Evolutionary conservation across 2,329 filamentous ascomycete species (phyloP), one percentile per base, ranked within the genome.

Genomic region (Clathrospora elynae): DNA sequence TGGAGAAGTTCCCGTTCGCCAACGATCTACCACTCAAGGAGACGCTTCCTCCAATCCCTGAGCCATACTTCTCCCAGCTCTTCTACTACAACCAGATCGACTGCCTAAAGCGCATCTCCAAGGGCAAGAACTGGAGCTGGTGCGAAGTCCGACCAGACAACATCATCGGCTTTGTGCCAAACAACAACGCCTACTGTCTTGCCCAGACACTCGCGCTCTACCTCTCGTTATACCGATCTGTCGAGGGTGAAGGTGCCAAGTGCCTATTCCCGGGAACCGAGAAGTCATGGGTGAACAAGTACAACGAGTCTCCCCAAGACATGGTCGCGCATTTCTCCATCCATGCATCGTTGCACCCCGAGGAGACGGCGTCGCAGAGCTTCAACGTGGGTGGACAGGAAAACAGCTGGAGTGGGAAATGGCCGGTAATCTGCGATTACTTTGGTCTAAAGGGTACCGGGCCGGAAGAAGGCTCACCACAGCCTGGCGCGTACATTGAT

Each of bases 391-490:
- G 71, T 7, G 73, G 75, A 16, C 70, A 65, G 36, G 60, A 67
- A 20, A 48, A 62, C 4, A 68, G 64, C 2, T 77, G 74, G 75
- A 67, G 65, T 11, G 51, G 59, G 8, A 75, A 75, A 52, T 77
- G 74, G 75, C 72, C 73, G 2, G 53, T 74, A 5, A 71, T 76
- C 30, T 74, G 71, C 52, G 65, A 71, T 5, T 76, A 75, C 51
- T 77, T 77, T 59, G 71, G 72, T 2, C 57, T 77, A 25, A 71
- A 71, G 49, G 74, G 74, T 1, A 69, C 69, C 6, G 59, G 59
- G 0, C 63, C 63, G 5, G 55, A 55, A 36, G 51, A 59, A 39
- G 51, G 57, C 17, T 49, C 61, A 12, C 60, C 61, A 5, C 61
- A 65, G 44, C 62, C 62, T 2, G 59, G 56, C 7, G 57, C 56